Base-by-base conservation (phyloP, 176 grass and related monocot genomes). In the Cocos nucifera region DNA sequence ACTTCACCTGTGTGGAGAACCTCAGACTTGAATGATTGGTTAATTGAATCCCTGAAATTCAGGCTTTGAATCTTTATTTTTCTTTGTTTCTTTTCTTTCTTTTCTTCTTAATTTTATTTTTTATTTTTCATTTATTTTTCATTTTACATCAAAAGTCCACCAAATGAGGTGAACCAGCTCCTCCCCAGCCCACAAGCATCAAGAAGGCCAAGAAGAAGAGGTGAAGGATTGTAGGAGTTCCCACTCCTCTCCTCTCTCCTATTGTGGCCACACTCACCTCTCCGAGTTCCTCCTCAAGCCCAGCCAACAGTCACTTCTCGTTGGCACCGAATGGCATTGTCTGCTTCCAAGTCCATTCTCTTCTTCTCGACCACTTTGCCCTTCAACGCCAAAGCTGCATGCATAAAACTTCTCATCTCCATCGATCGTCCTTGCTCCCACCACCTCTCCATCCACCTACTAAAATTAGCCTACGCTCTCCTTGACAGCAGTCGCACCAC, bases 371-470 rank as follows among this genome's bases (percentile, higher is more conserved):
- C 61, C 90, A 68, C 21, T 21, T 21, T 1, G 1, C 21, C 21
- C 73, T 96, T 90, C 44, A 75, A 96, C 49, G 64, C 82, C 6
- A 96, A 78, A 64, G 61, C 49, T 51, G 86, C 86, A 0, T 96
- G 86, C 74, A 59, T 79, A 2, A 15, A 64, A 49, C 74, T 96
- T 19, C 72, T 96, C 5, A 54, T 39, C 10, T 82, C 83, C 20
- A 39, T 90, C 8, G 28, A 61, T 61, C 76, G 58, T 0, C 78
- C 92, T 4, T 62, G 83, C 9, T 23, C 61, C 1, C 87, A 88
- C 59, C 83, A 90, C 19, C 63, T 57, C 5, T 68, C 63, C 4
- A 78, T 96, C 58, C 62, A 69, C 17, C 75, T 96, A 17, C 3
- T 19, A 5, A 69, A 87, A 4, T 60, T 82, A 6, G 72, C 73